Evolutionary conservation across 2,329 filamentous ascomycete genomes (phyloP).

Genomic region (Arachnomyces sp.): DNA sequence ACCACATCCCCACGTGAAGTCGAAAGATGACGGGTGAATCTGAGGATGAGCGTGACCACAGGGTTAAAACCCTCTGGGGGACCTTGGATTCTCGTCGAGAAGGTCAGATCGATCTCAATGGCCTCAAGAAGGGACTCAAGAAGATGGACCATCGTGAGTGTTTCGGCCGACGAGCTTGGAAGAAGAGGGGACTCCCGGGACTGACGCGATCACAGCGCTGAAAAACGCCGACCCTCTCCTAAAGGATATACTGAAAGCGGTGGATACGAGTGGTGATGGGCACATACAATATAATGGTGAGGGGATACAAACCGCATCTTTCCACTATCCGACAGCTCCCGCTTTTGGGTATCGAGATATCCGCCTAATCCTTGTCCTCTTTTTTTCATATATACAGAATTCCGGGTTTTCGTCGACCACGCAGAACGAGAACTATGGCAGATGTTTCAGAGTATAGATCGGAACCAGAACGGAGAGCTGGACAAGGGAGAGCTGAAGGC

Average conservation of each 20-base stretch:
- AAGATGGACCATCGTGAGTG: slow-evolving; percentile 85
- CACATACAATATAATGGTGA: slow-evolving; percentile 85
- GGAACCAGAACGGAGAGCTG: slow-evolving; percentile 74
- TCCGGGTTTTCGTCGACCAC: slow-evolving; percentile 76
- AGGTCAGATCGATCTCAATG: slow-evolving; percentile 76
- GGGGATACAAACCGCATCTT: slow-evolving; percentile 18
- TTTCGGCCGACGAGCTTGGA: slow-evolving; percentile 16
- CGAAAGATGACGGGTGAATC: slow-evolving; percentile 66
- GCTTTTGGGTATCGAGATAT: slow-evolving; percentile 4
- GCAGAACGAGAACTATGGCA: slow-evolving; percentile 75
- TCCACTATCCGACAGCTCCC: slow-evolving; percentile 1
- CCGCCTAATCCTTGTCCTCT: neutral
- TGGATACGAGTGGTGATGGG: slow-evolving; percentile 82
- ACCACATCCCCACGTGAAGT: slow-evolving; percentile 32
- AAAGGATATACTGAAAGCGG: slow-evolving; percentile 67
- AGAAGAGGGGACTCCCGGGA: slow-evolving; percentile 7
- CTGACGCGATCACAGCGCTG: slow-evolving; percentile 47
- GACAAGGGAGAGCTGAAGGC: slow-evolving; percentile 75
- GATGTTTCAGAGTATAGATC: slow-evolving; percentile 82
- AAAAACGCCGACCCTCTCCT: slow-evolving; percentile 90
- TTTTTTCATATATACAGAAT: slow-evolving; percentile 60
- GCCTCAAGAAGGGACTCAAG: slow-evolving; percentile 72
- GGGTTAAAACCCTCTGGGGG: slow-evolving; percentile 77
- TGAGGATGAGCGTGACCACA: slow-evolving; percentile 68
- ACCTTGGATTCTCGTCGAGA: slow-evolving; percentile 69